phyloP scores from a whole-genome alignment of 2,329 filamentous ascomycete genomes.

The Sodiomyces alkalinus region DNA sequence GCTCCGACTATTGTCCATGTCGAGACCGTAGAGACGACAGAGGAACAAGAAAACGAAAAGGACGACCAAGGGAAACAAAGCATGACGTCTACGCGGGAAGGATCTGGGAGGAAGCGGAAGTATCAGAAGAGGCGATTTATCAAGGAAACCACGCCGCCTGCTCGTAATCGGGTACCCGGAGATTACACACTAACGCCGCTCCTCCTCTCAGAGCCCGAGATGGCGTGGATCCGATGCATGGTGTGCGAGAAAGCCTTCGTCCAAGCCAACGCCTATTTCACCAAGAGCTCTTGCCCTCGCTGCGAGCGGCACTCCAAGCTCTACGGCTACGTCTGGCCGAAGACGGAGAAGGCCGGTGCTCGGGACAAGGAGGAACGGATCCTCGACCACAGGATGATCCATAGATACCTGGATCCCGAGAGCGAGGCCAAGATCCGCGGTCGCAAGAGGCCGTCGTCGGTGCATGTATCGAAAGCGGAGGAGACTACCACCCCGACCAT shows the following conservation, averaged over 20 bases:
- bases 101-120: conserved; percentile 16
- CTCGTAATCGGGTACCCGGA: conserved; percentile 41
- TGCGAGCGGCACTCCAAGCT: conserved; percentile 93
- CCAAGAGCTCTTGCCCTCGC: conserved; percentile 70
- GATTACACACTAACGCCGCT: conserved; percentile 73
- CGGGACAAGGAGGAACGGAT: conserved; percentile 57
- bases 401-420: conserved; percentile 63
- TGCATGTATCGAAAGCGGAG: too few relatives aligned
- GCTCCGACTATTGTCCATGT: conserved; percentile 1
- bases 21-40: conserved; percentile 4
- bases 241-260: conserved; percentile 74
- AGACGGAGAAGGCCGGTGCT: conserved; percentile 69
- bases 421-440: conserved; percentile 47
- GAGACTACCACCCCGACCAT: conserved; percentile 1
- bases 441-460: conserved; percentile 9
- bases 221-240: conserved; percentile 78
- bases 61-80: too few relatives aligned
- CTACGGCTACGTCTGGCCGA: conserved; percentile 92
- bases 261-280: conserved; percentile 77
- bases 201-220: conserved; percentile 59
- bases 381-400: conserved; percentile 73
- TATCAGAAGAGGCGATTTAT: conserved; percentile 17
- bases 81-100: conserved; percentile 1
- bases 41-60: too few relatives aligned
- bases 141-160: conserved; percentile 18